Evolutionary conservation across 768 basidiomycete genomes (phyloP), one percentile per base, ranked within the genome.

Genomic region (Podaxis rugospora): DNA sequence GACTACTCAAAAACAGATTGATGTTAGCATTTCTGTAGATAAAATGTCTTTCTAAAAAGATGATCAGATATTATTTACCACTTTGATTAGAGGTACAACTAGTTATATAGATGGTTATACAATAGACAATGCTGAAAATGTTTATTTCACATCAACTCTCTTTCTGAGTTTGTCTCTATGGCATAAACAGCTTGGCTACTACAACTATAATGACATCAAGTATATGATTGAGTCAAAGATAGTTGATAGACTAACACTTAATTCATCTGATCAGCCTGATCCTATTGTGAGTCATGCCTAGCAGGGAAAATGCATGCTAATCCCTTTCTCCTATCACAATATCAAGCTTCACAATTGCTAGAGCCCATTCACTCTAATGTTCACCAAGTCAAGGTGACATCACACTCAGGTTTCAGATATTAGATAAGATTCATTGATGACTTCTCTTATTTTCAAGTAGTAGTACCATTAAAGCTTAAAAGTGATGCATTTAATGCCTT

Each of bases 391-490:
- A n/a, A n/a, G 2, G 25, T 25, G 2, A 37, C 50, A 39, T 40
- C 49, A 55, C 61, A 28, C 67, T 73, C 5, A 37, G 72, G 71
- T 1, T 62, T 64, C 36, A 64, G 53, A 3, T 75, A 74, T 62
- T 73, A 68, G 69, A 59, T 71, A 3, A 68, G 67, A 1, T 75
- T 74, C 63, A 70, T 74, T 46, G 69, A 72, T 58, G 67, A 72
- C 53, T 58, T 42, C 35, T 63, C 68, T 3, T 56, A 65, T 4
- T 68, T 65, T 47, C 58, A 59, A 44, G 64, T 55, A 28, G 65
- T 68, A 1, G 62, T 62, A 40, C 64, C 59, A 13, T 66, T 75
- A 16, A 64, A 64, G 52, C 18, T 52, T 2, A 76, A 74, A 55
- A 67, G 64, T 28, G 67, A 74, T 0, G 59, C 64, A 4, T 69